Conservation (phyloP, 805 yeast genomes). For the Candida corydali region DNA sequence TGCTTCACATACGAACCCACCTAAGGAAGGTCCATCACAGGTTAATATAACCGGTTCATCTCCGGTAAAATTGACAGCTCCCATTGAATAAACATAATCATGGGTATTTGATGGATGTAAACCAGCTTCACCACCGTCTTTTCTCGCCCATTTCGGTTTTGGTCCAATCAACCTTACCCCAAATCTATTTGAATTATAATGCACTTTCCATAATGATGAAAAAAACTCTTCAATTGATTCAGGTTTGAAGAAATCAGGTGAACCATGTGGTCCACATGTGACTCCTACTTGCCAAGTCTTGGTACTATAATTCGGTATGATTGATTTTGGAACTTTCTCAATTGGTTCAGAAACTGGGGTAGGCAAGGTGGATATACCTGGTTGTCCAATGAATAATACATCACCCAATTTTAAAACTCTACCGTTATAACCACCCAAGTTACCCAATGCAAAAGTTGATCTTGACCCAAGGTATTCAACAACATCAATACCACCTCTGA, state of each 20-base stretch:
- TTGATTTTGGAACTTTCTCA: slow-evolving; percentile 47
- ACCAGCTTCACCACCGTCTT: slow-evolving; percentile 97
- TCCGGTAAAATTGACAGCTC: slow-evolving; percentile 97
- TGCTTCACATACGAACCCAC: slow-evolving; percentile 96
- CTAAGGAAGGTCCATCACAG: slow-evolving; percentile 96
- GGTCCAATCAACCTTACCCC: slow-evolving; percentile 95
- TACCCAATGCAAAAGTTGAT: slow-evolving; percentile 92
- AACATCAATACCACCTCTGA: slow-evolving; percentile 91
- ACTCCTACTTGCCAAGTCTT: slow-evolving; percentile 84
- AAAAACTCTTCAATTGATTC: slow-evolving; percentile 79
- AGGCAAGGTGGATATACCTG: slow-evolving; percentile 65
- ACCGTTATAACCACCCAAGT: slow-evolving; percentile 93
- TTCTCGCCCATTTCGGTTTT: slow-evolving; percentile 94
- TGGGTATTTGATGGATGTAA: slow-evolving; percentile 98
- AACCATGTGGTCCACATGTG: slow-evolving; percentile 96
- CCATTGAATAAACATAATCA: slow-evolving; percentile 93
- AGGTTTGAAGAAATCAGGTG: slow-evolving; percentile 86
- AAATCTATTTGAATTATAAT: slow-evolving; percentile 94
- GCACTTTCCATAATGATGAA: slow-evolving; percentile 82
- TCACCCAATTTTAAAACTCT: slow-evolving; percentile 90
- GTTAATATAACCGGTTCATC: slow-evolving; percentile 97
- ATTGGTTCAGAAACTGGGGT: slow-evolving; percentile 68
- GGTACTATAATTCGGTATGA: slow-evolving; percentile 52
- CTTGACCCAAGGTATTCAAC: slow-evolving; percentile 94
- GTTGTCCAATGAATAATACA: slow-evolving; percentile 80